Base-by-base conservation (phyloP, 257 asterid genomes). In the Nicotiana attenuata region DNA sequence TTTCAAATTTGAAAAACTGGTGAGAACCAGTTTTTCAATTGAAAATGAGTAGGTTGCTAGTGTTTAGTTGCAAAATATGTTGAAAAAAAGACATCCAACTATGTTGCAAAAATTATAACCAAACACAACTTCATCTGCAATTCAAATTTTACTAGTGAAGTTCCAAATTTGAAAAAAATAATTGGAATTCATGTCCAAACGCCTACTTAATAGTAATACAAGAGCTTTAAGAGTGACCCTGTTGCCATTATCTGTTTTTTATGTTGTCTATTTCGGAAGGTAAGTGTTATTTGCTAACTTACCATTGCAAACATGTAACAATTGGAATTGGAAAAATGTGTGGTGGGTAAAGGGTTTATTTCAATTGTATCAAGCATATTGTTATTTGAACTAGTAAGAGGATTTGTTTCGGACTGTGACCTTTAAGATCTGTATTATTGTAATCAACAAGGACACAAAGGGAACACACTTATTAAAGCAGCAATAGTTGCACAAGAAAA, bases 381-480 rank as follows among this genome's bases (percentile, higher is more conserved):
- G 45, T 65, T 66, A 45, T 35, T 52, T 67, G 10, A 35, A 19
- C 35, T 67, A 41, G 56, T 69, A 38, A 10, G 17, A 38, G 57
- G 33, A 35, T 68, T n/a, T 68, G 56, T 68, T 68, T 68, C 31
- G 17, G 56, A 68, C 16, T 38, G 19, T n/a, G n/a, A 53, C 20
- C 56, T 66, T 45, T 19, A 33, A 66, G 35, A 68, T 38, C 77
- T 68, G 38, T 35, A n/a, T 68, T 41, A 11, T 38, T 68, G n/a
- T 68, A 41, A 68, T 68, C 77, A 68, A 38, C 77, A 38, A 38
- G 77, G 31, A n/a, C 57, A 68, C 31, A 41, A 68, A 68, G 57
- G 77, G 17, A 38, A 68, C 31, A 68, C 31, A 38, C 56, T n/a
- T 60, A n/a, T n/a, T n/a, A 56, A 68, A n/a, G 28, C 5, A 67